Conservation (phyloP, 2,329 filamentous ascomycete genomes). For the Curvularia eragrostidis region DNA sequence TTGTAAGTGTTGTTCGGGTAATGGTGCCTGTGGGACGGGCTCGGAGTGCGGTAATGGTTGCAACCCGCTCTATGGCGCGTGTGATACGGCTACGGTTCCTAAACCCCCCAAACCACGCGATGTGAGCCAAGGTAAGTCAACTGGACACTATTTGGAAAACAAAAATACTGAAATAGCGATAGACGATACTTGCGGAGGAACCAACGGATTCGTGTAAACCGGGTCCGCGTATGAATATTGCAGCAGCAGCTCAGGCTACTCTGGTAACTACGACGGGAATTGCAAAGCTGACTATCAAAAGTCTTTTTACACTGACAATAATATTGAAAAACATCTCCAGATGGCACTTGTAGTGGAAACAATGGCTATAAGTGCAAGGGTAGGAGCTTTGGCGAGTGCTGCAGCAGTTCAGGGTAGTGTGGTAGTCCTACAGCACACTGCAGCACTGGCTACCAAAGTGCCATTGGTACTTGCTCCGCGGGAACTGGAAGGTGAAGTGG, state of each 20-base stretch:
- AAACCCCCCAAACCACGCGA: neutral
- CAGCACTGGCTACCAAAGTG: no score
- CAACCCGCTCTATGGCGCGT: neutral
- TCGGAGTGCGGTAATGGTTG: neutral
- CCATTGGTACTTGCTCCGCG: neutral
- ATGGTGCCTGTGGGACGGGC: neutral
- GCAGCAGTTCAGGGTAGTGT: no score
- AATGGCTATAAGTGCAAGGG: no score
- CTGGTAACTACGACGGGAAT: neutral
- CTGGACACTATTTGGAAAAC: neutral
- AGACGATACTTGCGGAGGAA: neutral
- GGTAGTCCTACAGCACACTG: no score
- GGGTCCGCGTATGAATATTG: neutral
- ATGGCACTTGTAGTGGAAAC: no score
- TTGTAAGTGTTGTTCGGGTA: neutral
- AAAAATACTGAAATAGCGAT: neutral
- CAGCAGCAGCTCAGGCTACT: neutral
- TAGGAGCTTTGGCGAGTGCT: no score
- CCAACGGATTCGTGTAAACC: neutral
- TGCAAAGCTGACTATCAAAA: neutral
- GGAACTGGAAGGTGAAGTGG: no score
- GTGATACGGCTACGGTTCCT: neutral
- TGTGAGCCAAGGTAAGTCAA: neutral
- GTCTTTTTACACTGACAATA: no score
- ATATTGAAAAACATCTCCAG: no score